These are phyloP conservation scores for Saussurea involucrata DNA, from an alignment of 129 eudicot species.

Conservation along the genomic window DNA sequence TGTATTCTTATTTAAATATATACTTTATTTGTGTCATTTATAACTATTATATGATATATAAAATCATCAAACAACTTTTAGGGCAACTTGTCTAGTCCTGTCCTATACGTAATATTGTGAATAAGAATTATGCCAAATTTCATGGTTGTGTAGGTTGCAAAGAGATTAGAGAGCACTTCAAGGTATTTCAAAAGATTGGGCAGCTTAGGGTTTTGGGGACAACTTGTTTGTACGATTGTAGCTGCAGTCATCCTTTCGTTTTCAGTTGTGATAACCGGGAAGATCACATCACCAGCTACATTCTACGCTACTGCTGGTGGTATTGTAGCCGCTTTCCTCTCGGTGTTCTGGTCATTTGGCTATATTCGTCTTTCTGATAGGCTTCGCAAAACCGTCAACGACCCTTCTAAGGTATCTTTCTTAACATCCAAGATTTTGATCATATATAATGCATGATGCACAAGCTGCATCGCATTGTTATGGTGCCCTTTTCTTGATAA, in stretches of 20 bases:
- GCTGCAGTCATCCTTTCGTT: slow-evolving; percentile 79
- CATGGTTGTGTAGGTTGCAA: slow-evolving; percentile 52
- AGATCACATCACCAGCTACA: slow-evolving; percentile 71
- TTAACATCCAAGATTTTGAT: not conserved
- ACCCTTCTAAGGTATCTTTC: slow-evolving; percentile 78
- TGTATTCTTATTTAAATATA: no score
- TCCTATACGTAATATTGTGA: not conserved
- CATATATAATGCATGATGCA: not conserved
- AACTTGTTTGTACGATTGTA: slow-evolving; percentile 63
- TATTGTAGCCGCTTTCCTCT: slow-evolving; percentile 81
- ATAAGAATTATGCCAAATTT: not conserved
- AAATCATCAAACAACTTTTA: no score
- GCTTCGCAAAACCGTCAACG: slow-evolving; percentile 70
- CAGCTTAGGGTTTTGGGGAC: slow-evolving; percentile 89
- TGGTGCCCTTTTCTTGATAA: not conserved
- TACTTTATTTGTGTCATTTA: no score
- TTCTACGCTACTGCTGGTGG: slow-evolving; percentile 82
- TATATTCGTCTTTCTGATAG: slow-evolving; percentile 69
- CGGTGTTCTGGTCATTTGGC: slow-evolving; percentile 92
- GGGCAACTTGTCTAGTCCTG: no score
- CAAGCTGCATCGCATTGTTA: no score
- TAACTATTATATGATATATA: no score
- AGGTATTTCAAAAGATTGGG: slow-evolving; percentile 91
- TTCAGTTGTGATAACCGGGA: slow-evolving; percentile 62
- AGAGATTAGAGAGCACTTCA: slow-evolving; percentile 64